Conservation (phyloP, 2,329 filamentous ascomycete species). For the Parasarocladium wereldwijsianum region DNA sequence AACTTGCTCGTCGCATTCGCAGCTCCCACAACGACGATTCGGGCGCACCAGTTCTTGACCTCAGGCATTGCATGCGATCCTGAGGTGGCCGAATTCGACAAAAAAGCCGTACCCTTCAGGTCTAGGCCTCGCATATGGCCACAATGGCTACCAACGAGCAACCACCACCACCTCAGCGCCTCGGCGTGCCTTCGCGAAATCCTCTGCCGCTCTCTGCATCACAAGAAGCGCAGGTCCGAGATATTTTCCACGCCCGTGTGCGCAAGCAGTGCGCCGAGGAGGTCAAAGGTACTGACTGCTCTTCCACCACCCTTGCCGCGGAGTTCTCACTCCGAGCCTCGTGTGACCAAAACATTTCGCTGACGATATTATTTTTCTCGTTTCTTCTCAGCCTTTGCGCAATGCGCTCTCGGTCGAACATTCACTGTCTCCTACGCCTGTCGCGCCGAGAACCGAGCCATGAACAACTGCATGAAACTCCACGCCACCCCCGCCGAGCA, state of each 20-base stretch:
- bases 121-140: constrained; percentile 12
- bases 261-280: constrained; percentile 60
- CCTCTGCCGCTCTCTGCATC: constrained; percentile 70
- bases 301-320: neutral
- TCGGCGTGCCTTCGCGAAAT: constrained; percentile 49
- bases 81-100: too few relatives aligned
- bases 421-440: constrained; percentile 81
- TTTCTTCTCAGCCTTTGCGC: constrained; percentile 63
- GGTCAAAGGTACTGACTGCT: constrained; percentile 60
- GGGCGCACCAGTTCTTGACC: too few relatives aligned
- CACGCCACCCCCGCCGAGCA: constrained; percentile 76
- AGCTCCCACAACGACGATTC: neutral
- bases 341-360: neutral
- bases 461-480: constrained; percentile 88
- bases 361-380: neutral
- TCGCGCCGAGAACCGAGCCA: constrained; percentile 60
- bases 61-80: too few relatives aligned
- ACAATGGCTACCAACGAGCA: constrained; percentile 20
- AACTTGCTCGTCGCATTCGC: neutral
- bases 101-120: too few relatives aligned
- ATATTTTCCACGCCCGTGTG: constrained; percentile 69
- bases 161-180: constrained; percentile 18
- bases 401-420: constrained; percentile 75
- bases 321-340: neutral
- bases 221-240: constrained; percentile 70